Conservation (phyloP, 2,329 filamentous ascomycete genomes). For the Diaporthe longicolla region DNA sequence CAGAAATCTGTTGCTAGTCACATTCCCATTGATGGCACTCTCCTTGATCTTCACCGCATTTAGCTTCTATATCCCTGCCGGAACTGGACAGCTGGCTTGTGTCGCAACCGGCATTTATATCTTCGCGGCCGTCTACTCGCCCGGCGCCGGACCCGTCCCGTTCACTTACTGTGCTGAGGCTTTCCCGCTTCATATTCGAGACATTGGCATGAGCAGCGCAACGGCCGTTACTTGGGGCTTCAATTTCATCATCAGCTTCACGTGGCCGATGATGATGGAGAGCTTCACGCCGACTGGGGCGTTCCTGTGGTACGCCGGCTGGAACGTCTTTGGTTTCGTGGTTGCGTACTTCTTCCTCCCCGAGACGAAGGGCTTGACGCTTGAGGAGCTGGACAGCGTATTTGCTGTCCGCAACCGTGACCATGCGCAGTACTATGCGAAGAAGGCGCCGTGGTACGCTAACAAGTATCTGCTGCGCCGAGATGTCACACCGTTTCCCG, state of each 20-base stretch:
- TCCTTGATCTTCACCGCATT: slow-evolving; percentile 58
- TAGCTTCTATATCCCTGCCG: slow-evolving; percentile 59
- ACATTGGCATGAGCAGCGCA: slow-evolving; percentile 62
- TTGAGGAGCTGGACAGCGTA: slow-evolving; percentile 67
- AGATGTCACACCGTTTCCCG: slow-evolving; percentile 7
- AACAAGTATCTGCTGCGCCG: slow-evolving; percentile 17
- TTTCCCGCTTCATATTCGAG: slow-evolving; percentile 67
- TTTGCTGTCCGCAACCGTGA: slow-evolving; percentile 14
- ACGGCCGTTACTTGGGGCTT: slow-evolving; percentile 47
- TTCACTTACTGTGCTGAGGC: slow-evolving; percentile 66
- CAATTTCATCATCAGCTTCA: slow-evolving; percentile 31
- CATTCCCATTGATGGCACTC: slow-evolving; percentile 37
- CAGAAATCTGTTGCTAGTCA: slow-evolving; percentile 50
- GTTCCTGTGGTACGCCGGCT: slow-evolving; percentile 67
- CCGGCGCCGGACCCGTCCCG: slow-evolving; percentile 54
- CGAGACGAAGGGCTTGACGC: slow-evolving; percentile 71
- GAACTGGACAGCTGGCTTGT: slow-evolving; percentile 59
- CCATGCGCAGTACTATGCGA: slow-evolving; percentile 6
- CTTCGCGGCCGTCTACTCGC: slow-evolving; percentile 66
- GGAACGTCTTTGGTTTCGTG: slow-evolving; percentile 67
- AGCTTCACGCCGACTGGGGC: slow-evolving; percentile 57
- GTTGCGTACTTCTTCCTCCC: slow-evolving; percentile 71
- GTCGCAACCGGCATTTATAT: slow-evolving; percentile 71
- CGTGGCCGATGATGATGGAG: slow-evolving; percentile 63
- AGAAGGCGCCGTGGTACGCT: slow-evolving; percentile 19